Conservation (phyloP, 1,284 basidiomycete genomes). For the Boletus sp. region DNA sequence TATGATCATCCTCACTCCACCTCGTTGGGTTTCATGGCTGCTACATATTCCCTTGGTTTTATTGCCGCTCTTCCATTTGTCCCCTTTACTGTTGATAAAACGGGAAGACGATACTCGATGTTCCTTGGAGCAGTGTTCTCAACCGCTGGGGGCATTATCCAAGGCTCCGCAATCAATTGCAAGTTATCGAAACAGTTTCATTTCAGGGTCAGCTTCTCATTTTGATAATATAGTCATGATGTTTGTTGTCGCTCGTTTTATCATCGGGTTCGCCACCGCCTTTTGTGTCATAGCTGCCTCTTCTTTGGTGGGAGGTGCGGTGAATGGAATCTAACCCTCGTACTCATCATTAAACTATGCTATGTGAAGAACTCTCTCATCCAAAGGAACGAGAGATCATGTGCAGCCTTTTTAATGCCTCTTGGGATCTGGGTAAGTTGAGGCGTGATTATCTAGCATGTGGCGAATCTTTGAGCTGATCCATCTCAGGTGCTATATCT, state of each 20-base stretch:
- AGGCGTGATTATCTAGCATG: background rate
- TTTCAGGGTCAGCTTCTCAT: background rate
- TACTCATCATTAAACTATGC: background rate
- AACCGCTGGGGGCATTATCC: slow-evolving; percentile 15
- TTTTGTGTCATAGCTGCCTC: slow-evolving; percentile 21
- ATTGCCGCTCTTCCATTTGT: slow-evolving; percentile 17
- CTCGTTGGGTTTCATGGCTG: slow-evolving; percentile 19
- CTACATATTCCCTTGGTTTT: slow-evolving; percentile 20
- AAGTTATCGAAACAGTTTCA: background rate
- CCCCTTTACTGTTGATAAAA: slow-evolving; percentile 14
- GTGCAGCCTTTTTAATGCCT: slow-evolving; percentile 10
- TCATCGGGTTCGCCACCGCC: slow-evolving; percentile 14
- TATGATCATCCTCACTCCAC: slow-evolving; percentile 23
- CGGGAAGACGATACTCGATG: slow-evolving; percentile 23
- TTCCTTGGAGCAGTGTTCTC: slow-evolving; percentile 9
- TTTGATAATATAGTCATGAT: slow-evolving; percentile 14
- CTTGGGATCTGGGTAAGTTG: slow-evolving; percentile 15
- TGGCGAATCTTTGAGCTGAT: background rate
- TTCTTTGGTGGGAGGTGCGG: slow-evolving; percentile 24
- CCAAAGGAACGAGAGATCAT: slow-evolving; percentile 25
- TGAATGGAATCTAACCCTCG: background rate
- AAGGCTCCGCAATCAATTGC: background rate
- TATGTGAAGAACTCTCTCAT: slow-evolving; percentile 20
- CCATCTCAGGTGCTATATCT: slow-evolving; percentile 10
- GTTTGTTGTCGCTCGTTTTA: slow-evolving; percentile 25